phyloP scores from a whole-genome alignment of 1,284 basidiomycete species.

The Porodaedalea pini region DNA sequence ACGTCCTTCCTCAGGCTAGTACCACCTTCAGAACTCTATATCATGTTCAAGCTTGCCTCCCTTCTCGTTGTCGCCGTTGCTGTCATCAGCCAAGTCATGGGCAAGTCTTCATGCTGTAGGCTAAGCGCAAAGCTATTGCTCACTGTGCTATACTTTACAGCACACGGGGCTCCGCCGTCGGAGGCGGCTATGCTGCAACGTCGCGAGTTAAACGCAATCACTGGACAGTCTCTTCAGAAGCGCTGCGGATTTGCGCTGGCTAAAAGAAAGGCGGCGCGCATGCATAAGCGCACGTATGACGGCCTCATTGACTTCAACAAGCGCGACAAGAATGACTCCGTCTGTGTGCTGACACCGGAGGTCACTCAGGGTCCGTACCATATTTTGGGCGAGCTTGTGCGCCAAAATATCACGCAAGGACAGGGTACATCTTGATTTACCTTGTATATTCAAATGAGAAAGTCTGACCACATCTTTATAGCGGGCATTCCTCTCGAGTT shows the following conservation, averaged over 20 bases:
- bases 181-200: not conserved
- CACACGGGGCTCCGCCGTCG: conserved; percentile 6
- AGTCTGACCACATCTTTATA: not conserved
- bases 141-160: not conserved
- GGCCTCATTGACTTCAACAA: not conserved
- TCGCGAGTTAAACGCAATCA: not conserved
- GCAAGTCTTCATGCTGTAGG: not conserved
- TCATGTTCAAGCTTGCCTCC: not conserved
- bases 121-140: not conserved
- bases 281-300: not conserved
- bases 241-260: conserved; percentile 3
- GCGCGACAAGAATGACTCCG: conserved; percentile 1
- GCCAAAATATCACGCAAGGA: conserved; percentile 13
- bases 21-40: too few relatives aligned
- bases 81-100: not conserved
- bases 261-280: conserved; percentile 4
- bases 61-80: not conserved
- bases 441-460: too few relatives aligned
- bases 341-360: conserved; percentile 15
- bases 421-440: not conserved
- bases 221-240: conserved; percentile 7
- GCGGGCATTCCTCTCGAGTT: conserved; percentile 13
- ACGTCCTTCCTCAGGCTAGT: too few relatives aligned
- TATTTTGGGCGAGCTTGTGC: conserved; percentile 13
- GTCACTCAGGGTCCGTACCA: conserved; percentile 19